Evolutionary conservation across 768 basidiomycete species (phyloP), one percentile per base, ranked within the genome.

Genomic region (Cyclocybe cylindracea): DNA sequence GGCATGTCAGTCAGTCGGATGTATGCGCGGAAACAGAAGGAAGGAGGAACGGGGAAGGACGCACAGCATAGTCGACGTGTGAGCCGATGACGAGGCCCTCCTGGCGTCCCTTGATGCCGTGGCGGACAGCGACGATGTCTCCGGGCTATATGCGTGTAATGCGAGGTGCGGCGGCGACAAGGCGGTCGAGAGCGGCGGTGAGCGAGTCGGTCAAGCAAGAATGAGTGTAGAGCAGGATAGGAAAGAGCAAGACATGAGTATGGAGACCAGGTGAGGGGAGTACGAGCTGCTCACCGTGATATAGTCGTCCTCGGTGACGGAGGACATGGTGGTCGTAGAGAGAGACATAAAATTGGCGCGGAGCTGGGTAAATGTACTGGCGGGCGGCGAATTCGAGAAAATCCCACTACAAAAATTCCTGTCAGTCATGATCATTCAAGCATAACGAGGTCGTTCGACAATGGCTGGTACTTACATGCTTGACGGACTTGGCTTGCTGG

Each of bases 41-140:
- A 29, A 14, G 10, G 40, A 18, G 33, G 49, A 24, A 16, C 31
- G 29, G 51, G 44, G 40, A 29, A 14, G 32, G 10, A 77, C 87
- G 58, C 67, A 91, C 90, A 47, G 76, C 69, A 58, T 77, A 73
- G 79, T 93, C 91, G 51, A 80, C 60, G 71, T 88, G 84, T 33
- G 87, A 80, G 37, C 89, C 88, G 35, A 91, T 72, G 57, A 93
- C 91, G 51, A 92, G 79, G 46, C 92, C 91, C 65, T 94, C 91
- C 62, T 78, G 82, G 56, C 80, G 76, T 60, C 86, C 87, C 53
- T 78, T 77, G 31, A 69, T 46, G 36, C 82, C 82, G 63, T 89
- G 79, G 61, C 83, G 78, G 62, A 92, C 85, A 50, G 87, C 77
- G 68, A 93, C 90, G 64, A 91, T 77, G 67, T 93, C 91, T 54